A percentile compares a stretch with the other conserved stretches of the same genome.
These are phyloP conservation scores for Penicillium olsonii DNA, from an alignment of 2,329 filamentous ascomycete genomes.

Conservation along the genomic window DNA sequence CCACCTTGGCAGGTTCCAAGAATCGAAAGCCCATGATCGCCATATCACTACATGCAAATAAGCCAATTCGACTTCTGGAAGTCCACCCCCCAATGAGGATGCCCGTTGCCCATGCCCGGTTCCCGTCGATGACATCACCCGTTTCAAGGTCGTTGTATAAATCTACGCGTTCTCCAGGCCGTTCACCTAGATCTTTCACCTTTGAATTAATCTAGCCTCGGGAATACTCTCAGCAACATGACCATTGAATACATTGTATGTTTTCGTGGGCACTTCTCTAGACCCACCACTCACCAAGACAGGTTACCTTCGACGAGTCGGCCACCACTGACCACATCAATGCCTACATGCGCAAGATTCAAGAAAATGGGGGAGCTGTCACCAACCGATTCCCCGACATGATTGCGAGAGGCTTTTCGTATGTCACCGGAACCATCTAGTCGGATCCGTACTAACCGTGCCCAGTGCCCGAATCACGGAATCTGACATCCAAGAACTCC, in stretches of 20 bases:
- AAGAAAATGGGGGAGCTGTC: not conserved
- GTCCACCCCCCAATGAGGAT: not conserved
- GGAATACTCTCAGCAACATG: not conserved
- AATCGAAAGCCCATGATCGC: too few relatives aligned
- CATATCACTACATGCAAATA: too few relatives aligned
- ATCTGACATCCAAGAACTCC: not conserved
- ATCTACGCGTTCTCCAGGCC: not conserved
- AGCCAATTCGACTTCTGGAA: too few relatives aligned
- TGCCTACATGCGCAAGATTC: not conserved
- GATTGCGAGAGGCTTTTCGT: not conserved
- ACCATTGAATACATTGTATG: not conserved
- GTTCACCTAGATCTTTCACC: too few relatives aligned
- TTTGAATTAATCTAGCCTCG: too few relatives aligned
- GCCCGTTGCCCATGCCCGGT: not conserved
- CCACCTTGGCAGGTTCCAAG: not conserved
- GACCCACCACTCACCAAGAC: not conserved
- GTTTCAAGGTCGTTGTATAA: not conserved
- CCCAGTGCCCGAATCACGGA: not conserved
- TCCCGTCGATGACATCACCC: not conserved
- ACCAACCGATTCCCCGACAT: conserved; percentile 2
- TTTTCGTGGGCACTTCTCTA: not conserved
- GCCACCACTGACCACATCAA: conserved; percentile 7
- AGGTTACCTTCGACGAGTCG: conserved; percentile 9
- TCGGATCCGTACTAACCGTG: not conserved
- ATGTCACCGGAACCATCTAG: not conserved